These are phyloP conservation scores for Posidonia australis DNA, from an alignment of 106 monocot genomes.

Conservation along the genomic window DNA sequence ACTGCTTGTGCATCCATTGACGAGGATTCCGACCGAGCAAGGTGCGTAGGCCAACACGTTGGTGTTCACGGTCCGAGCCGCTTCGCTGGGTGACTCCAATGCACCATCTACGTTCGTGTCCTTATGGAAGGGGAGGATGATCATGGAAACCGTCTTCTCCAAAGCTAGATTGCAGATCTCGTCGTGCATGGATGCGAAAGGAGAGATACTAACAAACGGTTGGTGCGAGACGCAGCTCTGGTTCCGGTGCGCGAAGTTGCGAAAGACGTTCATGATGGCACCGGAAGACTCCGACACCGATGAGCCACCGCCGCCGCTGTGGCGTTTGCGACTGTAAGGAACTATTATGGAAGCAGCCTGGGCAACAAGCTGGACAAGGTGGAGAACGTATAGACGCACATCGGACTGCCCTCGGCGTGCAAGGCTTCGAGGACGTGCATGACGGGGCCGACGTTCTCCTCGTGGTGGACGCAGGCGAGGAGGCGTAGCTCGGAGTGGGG, in stretches of 20 bases:
- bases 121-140: slow-evolving; percentile 21
- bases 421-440: slow-evolving; percentile 5
- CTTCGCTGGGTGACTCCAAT: slow-evolving; percentile 9
- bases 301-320: not conserved
- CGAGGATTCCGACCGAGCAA: slow-evolving; percentile 40
- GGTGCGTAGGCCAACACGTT: slow-evolving; percentile 44
- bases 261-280: slow-evolving; percentile 15
- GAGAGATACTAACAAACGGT: slow-evolving; percentile 12
- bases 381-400: slow-evolving; percentile 15
- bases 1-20: slow-evolving; percentile 28
- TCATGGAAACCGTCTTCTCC: slow-evolving; percentile 12
- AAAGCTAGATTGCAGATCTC: slow-evolving; percentile 15
- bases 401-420: slow-evolving; percentile 1
- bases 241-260: slow-evolving; percentile 8
- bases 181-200: slow-evolving; percentile 15
- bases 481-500: slow-evolving; percentile 7
- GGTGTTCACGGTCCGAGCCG: slow-evolving; percentile 16
- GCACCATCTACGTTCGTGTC: not conserved
- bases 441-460: slow-evolving; percentile 11
- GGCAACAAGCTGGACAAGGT: slow-evolving; percentile 8
- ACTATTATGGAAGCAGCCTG: slow-evolving; percentile 6
- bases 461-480: slow-evolving; percentile 16
- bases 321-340: slow-evolving; percentile 8
- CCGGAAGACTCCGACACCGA: not conserved
- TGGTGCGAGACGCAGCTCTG: not conserved